phyloP scores from a whole-genome alignment of 1,284 basidiomycete genomes.

The Puccinia hordei region DNA sequence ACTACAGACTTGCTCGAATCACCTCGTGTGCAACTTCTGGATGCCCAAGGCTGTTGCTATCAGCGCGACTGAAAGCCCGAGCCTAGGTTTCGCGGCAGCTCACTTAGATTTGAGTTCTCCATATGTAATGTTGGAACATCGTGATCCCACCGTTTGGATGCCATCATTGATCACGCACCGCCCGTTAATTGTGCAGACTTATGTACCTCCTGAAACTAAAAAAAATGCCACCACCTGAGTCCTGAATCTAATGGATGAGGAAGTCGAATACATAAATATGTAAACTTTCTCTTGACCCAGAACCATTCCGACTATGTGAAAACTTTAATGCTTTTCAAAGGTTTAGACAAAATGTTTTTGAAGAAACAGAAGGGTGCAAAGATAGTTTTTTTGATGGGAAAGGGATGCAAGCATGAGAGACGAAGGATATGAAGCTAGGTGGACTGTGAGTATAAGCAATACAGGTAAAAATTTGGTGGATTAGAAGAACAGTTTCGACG shows the following conservation, averaged over 20 bases:
- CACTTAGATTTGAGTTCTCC: not conserved
- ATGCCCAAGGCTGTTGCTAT: conserved; percentile 2
- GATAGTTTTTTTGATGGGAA: not conserved
- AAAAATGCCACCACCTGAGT: not conserved
- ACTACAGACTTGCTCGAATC: not conserved
- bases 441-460: conserved; percentile 2
- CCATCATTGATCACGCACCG: not conserved
- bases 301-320: not conserved
- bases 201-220: conserved; percentile 14
- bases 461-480: not conserved
- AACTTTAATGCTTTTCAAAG: not conserved
- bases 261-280: not conserved
- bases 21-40: not conserved
- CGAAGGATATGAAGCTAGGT: not conserved
- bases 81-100: not conserved
- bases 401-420: not conserved
- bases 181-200: not conserved
- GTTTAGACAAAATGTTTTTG: too few relatives aligned
- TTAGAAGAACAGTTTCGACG: not conserved
- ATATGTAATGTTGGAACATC: not conserved
- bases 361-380: not conserved
- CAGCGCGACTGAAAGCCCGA: too few relatives aligned
- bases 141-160: not conserved
- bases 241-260: not conserved
- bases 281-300: not conserved